phyloP scores from a whole-genome alignment of 805 yeast species.

The Saccharomyces paradoxus region DNA sequence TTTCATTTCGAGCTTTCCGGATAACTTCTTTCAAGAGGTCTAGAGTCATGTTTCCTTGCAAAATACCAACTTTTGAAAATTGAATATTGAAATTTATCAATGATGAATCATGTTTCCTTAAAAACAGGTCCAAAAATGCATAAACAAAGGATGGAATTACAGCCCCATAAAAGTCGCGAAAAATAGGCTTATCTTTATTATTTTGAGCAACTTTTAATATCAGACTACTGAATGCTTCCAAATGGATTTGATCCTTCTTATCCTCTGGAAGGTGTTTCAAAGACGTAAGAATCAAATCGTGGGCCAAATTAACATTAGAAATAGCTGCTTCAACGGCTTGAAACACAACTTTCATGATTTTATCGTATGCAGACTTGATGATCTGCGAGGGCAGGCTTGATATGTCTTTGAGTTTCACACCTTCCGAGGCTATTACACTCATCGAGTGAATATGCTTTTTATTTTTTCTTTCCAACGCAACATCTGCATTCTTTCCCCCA shows the following conservation, averaged over 20 bases:
- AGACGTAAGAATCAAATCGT: conserved; percentile 4
- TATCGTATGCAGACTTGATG: conserved; percentile 7
- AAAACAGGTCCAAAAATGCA: background rate
- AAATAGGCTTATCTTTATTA: background rate
- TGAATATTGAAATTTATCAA: background rate
- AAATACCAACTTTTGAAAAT: background rate
- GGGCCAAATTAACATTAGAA: conserved; percentile 2
- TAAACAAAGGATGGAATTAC: background rate
- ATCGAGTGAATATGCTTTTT: conserved; percentile 7
- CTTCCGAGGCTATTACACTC: conserved; percentile 22
- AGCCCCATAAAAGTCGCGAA: background rate
- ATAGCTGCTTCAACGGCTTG: conserved; percentile 3
- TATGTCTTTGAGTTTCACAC: conserved; percentile 14
- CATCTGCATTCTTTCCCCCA: background rate
- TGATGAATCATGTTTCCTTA: background rate
- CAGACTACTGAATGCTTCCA: background rate
- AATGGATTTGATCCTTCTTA: background rate
- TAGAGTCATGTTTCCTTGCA: conserved; percentile 1
- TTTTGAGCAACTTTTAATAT: background rate
- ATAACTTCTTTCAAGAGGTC: conserved; percentile 11
- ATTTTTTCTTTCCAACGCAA: background rate
- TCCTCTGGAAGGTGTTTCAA: conserved; percentile 6
- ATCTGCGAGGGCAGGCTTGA: conserved; percentile 8
- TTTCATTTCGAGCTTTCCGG: conserved; percentile 2
- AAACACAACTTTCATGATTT: conserved; percentile 5